Evolutionary conservation across 1,284 basidiomycete genomes (phyloP).

Genomic region (Sporisorium iseilematis-ciliati): DNA sequence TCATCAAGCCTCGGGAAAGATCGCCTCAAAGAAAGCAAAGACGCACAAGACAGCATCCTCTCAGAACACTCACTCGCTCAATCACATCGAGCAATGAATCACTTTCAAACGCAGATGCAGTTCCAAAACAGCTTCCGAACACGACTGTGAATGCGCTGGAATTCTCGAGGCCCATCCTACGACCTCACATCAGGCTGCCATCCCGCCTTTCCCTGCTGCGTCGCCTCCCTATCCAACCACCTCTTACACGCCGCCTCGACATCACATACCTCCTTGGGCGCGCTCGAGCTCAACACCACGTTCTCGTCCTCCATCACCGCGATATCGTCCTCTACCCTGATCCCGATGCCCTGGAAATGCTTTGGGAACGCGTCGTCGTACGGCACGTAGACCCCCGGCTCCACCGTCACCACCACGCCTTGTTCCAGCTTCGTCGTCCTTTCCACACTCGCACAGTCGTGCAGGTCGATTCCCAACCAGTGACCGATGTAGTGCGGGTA

Average conservation of each 20-base stretch:
- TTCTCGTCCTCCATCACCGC: constrained; percentile 52
- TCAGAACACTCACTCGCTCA: neutral
- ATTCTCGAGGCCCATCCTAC: neutral
- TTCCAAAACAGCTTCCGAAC: neutral
- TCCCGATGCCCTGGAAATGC: constrained; percentile 65
- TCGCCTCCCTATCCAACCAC: constrained; percentile 21
- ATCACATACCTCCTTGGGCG: constrained; percentile 66
- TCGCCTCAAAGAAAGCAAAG: neutral
- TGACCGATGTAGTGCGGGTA: constrained; percentile 91
- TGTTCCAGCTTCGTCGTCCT: constrained; percentile 53
- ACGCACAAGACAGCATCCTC: neutral
- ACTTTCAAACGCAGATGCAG: no score
- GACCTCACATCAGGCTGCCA: constrained; percentile 18
- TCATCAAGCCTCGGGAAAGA: no score
- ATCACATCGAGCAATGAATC: neutral
- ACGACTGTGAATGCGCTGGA: neutral
- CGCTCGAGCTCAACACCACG: constrained; percentile 56
- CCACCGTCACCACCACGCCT: constrained; percentile 66
- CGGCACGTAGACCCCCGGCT: constrained; percentile 68
- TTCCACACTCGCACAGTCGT: constrained; percentile 63
- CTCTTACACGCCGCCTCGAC: constrained; percentile 61
- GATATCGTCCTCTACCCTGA: constrained; percentile 68
- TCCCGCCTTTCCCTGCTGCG: neutral
- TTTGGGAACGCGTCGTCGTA: constrained; percentile 58
- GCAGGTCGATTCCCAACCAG: constrained; percentile 79